A percentile compares a stretch with the other conserved stretches of the same genome.
phyloP scores from a whole-genome alignment of 148 eudicot species.

The Amaranthus hypochondriacus region DNA sequence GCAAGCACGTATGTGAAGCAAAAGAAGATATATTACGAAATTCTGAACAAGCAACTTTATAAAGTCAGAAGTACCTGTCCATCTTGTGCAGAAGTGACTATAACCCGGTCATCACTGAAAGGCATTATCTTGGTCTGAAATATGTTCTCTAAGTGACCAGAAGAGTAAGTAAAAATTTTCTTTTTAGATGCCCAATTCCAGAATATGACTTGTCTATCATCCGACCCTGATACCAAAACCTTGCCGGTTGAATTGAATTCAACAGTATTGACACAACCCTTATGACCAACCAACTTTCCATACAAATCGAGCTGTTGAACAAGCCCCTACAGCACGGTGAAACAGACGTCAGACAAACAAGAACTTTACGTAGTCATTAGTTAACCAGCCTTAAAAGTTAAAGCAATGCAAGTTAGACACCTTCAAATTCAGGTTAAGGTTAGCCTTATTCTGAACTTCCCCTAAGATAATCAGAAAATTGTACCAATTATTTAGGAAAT shows the following conservation, averaged over 20 bases:
- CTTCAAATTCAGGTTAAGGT: background rate
- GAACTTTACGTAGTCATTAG: background rate
- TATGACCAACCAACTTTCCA: constrained; percentile 61
- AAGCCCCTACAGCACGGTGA: constrained; percentile 38
- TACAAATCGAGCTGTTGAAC: constrained; percentile 58
- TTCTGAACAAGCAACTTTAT: background rate
- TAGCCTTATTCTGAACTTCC: background rate
- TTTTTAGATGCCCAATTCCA: constrained; percentile 66
- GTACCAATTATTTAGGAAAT: background rate
- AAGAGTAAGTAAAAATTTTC: constrained; percentile 43
- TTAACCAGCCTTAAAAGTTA: background rate
- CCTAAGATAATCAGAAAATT: background rate
- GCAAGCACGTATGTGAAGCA: background rate
- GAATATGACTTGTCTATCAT: constrained; percentile 58
- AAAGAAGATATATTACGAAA: background rate
- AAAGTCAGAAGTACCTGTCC: constrained; percentile 53
- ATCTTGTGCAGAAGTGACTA: constrained; percentile 73
- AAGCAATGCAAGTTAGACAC: background rate
- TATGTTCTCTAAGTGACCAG: constrained; percentile 68
- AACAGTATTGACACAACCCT: constrained; percentile 69
- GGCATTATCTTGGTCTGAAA: constrained; percentile 80
- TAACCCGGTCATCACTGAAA: constrained; percentile 53
- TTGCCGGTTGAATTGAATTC: constrained; percentile 68
- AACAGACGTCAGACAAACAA: background rate
- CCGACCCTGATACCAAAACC: constrained; percentile 71